Conservation (phyloP, 345 rosid species). For the Eucalyptus pauciflora region DNA sequence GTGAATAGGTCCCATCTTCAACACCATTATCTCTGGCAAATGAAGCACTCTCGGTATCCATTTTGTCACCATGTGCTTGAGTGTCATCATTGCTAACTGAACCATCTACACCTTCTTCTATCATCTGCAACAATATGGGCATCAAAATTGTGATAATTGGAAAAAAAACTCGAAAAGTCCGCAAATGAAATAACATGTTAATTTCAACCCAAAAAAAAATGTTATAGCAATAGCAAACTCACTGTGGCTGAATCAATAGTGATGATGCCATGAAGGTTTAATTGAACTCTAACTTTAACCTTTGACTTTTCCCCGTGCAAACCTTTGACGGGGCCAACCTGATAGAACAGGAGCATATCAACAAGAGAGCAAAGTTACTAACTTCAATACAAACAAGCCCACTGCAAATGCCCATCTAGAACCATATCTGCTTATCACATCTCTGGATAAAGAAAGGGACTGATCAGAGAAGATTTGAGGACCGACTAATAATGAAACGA, state of each 20-base stretch:
- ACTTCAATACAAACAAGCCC: neutral
- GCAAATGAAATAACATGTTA: neutral
- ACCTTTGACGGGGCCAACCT: constrained; percentile 43
- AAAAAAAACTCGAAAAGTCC: neutral
- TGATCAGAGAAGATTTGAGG: neutral
- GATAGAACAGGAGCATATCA: constrained; percentile 1
- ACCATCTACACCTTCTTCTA: constrained; percentile 15
- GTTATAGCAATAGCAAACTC: neutral
- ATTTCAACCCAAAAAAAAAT: neutral
- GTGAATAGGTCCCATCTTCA: constrained; percentile 3
- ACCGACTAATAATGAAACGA: neutral
- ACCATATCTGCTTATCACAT: neutral
- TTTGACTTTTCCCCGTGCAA: constrained; percentile 17
- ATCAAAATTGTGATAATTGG: neutral
- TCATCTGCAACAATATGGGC: constrained; percentile 18
- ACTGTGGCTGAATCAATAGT: constrained; percentile 39
- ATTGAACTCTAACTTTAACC: constrained; percentile 35
- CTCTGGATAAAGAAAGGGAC: neutral
- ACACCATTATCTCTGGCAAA: constrained; percentile 6
- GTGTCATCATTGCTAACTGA: neutral
- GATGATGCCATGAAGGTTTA: constrained; percentile 46
- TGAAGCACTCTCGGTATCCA: constrained; percentile 2
- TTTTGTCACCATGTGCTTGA: constrained; percentile 1
- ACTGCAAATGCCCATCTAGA: neutral
- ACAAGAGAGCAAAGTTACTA: neutral